A percentile compares a stretch with the other conserved stretches of the same genome.
phyloP scores from a whole-genome alignment of 305 asterid species.

The Salvia sclarea region DNA sequence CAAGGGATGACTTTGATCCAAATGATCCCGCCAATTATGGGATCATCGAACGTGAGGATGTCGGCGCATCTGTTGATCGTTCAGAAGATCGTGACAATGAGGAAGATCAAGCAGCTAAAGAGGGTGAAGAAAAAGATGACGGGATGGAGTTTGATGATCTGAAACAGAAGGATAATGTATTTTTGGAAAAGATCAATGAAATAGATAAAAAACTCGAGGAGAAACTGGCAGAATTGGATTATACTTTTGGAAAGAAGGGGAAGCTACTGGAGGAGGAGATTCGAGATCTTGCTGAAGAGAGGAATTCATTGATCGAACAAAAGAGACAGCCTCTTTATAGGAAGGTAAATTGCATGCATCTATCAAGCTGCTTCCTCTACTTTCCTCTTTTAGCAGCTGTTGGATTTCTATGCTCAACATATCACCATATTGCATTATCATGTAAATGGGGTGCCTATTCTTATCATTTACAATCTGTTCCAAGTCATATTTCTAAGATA shows the following conservation, averaged over 20 bases:
- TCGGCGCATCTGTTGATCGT: constrained; percentile 51
- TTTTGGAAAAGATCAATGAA: constrained; percentile 68
- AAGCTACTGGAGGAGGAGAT: constrained; percentile 85
- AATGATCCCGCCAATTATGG: constrained; percentile 80
- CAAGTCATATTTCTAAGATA: constrained; percentile 12
- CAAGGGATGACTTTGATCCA: constrained; percentile 81
- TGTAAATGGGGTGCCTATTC: not conserved
- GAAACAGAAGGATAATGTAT: constrained; percentile 75
- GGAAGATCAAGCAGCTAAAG: constrained; percentile 45
- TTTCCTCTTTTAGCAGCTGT: too few relatives aligned
- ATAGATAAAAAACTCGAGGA: constrained; percentile 72
- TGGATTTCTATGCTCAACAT: too few relatives aligned
- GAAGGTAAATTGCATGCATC: constrained; percentile 54
- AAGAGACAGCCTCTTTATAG: constrained; percentile 82
- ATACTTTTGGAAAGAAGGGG: constrained; percentile 84
- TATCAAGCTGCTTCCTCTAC: not conserved
- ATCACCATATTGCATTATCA: not conserved
- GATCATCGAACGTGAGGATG: constrained; percentile 53
- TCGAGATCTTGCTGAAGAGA: constrained; percentile 91
- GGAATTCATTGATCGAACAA: constrained; percentile 79
- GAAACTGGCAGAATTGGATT: constrained; percentile 77
- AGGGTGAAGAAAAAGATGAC: constrained; percentile 45
- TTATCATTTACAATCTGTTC: constrained; percentile 8
- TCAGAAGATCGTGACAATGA: constrained; percentile 52
- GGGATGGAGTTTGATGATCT: constrained; percentile 68